Conservation (phyloP, 2,329 filamentous ascomycete genomes). For the Cytospora piceicola region DNA sequence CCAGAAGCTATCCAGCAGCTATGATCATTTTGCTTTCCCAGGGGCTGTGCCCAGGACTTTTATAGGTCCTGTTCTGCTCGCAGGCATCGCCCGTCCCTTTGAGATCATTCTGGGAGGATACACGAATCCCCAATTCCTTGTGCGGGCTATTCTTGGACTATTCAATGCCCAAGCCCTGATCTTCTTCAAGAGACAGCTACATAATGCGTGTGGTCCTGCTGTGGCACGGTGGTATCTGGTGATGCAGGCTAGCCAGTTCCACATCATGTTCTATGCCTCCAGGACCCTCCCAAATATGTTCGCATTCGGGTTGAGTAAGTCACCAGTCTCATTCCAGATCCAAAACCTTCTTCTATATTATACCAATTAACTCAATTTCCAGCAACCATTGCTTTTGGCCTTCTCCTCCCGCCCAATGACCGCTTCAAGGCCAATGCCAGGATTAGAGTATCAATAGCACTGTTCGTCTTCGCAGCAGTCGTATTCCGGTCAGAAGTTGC, state of each 20-base stretch:
- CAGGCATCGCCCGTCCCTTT: slow-evolving; percentile 71
- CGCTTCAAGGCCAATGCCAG: slow-evolving; percentile 44
- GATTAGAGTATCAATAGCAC: slow-evolving; percentile 67
- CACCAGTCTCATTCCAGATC: not conserved
- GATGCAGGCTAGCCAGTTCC: slow-evolving; percentile 84
- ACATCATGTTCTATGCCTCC: slow-evolving; percentile 90
- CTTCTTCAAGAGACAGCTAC: slow-evolving; percentile 66
- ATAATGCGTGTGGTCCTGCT: slow-evolving; percentile 67
- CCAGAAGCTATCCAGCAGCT: slow-evolving; percentile 62
- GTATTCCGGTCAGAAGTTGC: slow-evolving; percentile 91
- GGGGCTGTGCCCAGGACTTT: slow-evolving; percentile 93
- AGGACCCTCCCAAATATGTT: slow-evolving; percentile 96
- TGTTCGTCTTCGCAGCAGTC: slow-evolving; percentile 79
- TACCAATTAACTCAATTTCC: not conserved
- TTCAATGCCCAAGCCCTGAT: slow-evolving; percentile 73
- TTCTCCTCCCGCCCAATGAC: slow-evolving; percentile 46
- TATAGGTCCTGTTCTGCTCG: slow-evolving; percentile 76
- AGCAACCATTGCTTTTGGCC: slow-evolving; percentile 69
- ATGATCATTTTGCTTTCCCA: slow-evolving; percentile 90
- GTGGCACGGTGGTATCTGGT: slow-evolving; percentile 79
- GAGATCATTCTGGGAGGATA: slow-evolving; percentile 58
- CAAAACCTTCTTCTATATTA: not conserved
- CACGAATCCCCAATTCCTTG: slow-evolving; percentile 62
- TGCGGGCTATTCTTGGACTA: slow-evolving; percentile 76
- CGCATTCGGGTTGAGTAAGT: slow-evolving; percentile 82